Evolutionary conservation across 805 yeast genomes (phyloP).

Genomic region (Yamadazyma ubonensis): DNA sequence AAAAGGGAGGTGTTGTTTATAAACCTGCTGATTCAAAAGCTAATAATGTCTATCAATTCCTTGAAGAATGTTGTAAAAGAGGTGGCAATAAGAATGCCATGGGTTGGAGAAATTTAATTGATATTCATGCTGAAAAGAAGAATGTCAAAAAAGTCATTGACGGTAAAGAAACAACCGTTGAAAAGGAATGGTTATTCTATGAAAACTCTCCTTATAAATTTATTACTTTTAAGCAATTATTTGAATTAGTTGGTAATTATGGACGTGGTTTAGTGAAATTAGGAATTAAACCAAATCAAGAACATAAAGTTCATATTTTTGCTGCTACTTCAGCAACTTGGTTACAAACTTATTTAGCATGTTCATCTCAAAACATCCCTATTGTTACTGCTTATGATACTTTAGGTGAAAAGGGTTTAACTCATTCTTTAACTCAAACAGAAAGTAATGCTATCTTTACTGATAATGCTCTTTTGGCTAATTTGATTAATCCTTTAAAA

Average conservation of each 20-base stretch:
- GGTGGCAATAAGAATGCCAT: slow-evolving; percentile 56
- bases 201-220: slow-evolving; percentile 74
- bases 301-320: slow-evolving; percentile 73
- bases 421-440: slow-evolving; percentile 82
- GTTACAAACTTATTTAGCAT: slow-evolving; percentile 84
- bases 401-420: slow-evolving; percentile 83
- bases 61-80: slow-evolving; percentile 58
- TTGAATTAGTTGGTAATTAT: slow-evolving; percentile 45
- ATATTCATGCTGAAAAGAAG: slow-evolving; percentile 74
- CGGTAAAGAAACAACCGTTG: slow-evolving; percentile 69
- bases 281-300: slow-evolving; percentile 64
- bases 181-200: slow-evolving; percentile 85
- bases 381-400: slow-evolving; percentile 96
- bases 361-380: slow-evolving; percentile 76
- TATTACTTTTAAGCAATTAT: slow-evolving; percentile 60
- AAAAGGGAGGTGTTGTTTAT: slow-evolving; percentile 48
- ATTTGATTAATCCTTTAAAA: slow-evolving; percentile 70
- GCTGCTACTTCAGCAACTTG: slow-evolving; percentile 87
- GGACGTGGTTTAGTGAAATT: slow-evolving; percentile 76
- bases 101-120: slow-evolving; percentile 78
- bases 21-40: slow-evolving; percentile 67
- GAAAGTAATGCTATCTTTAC: slow-evolving; percentile 77
- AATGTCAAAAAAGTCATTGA: slow-evolving; percentile 71
- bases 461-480: slow-evolving; percentile 68
- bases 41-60: slow-evolving; percentile 66